Percentiles rank a stretch among this genome's conserved stretches.
Conservation (phyloP, 1,139 yeast genomes). For the Geotrichum armillariae region DNA sequence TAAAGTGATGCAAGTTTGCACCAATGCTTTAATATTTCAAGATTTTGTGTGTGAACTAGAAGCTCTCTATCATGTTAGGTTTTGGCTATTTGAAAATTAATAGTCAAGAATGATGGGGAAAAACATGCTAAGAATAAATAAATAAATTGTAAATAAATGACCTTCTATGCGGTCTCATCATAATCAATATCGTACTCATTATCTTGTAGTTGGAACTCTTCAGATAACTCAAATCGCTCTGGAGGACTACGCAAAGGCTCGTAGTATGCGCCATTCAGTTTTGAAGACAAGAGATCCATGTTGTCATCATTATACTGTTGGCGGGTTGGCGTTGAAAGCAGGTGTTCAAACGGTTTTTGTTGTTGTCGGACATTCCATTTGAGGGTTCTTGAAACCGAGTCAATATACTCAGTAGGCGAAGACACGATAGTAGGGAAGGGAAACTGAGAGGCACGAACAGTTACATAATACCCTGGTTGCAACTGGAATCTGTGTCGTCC, state of each 20-base stretch:
- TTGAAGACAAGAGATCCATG: slow-evolving; percentile 6
- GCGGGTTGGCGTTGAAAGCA: slow-evolving; percentile 18
- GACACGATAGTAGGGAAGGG: slow-evolving; percentile 86
- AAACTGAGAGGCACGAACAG: slow-evolving; percentile 73
- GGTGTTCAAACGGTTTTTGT: slow-evolving; percentile 62
- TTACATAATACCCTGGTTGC: slow-evolving; percentile 70
- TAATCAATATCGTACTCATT: slow-evolving; percentile 23
- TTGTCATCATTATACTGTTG: slow-evolving; percentile 18
- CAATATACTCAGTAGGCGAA: slow-evolving; percentile 74
- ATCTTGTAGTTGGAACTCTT: slow-evolving; percentile 6
- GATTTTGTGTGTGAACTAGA: slow-evolving; percentile 20
- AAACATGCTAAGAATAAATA: background rate
- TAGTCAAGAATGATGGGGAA: too few relatives aligned
- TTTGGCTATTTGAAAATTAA: slow-evolving; percentile 11
- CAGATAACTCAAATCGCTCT: slow-evolving; percentile 4
- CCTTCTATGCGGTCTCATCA: slow-evolving; percentile 8
- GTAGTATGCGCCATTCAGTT: background rate
- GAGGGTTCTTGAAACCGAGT: slow-evolving; percentile 76
- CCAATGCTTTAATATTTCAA: slow-evolving; percentile 17
- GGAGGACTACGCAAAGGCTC: background rate
- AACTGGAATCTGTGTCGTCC: slow-evolving; percentile 77
- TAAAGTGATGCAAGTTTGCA: slow-evolving; percentile 7
- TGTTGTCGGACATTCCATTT: slow-evolving; percentile 86
- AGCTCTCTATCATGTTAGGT: slow-evolving; percentile 18
- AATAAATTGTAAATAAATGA: background rate